Evolutionary conservation across 2,329 filamentous ascomycete species (phyloP).

Genomic region (Aureobasidium namibiae): DNA sequence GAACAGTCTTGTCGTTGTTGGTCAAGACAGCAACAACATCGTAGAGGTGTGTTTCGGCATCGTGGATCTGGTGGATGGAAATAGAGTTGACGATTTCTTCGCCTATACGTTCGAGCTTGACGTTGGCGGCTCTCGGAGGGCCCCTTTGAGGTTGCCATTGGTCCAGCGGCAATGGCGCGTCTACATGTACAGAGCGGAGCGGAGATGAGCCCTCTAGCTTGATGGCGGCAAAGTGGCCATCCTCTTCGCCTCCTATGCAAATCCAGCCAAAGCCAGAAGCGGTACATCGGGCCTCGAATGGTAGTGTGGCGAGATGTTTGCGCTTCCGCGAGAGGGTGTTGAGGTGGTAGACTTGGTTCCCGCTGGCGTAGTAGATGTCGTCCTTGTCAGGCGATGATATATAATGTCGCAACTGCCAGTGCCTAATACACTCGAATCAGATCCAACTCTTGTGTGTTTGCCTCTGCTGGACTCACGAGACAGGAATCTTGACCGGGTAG

Average conservation of each 20-base stretch:
- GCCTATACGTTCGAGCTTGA: constrained; percentile 52
- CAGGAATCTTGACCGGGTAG: constrained; percentile 41
- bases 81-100: constrained; percentile 60
- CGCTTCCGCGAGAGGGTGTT: constrained; percentile 63
- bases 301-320: constrained; percentile 62
- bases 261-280: constrained; percentile 83
- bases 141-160: constrained; percentile 19
- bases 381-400: constrained; percentile 72
- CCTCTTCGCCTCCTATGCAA: constrained; percentile 75
- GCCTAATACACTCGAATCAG: constrained; percentile 40
- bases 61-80: constrained; percentile 51
- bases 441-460: constrained; percentile 17
- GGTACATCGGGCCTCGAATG: constrained; percentile 69
- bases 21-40: constrained; percentile 64
- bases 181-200: constrained; percentile 42
- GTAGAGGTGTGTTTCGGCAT: constrained; percentile 39
- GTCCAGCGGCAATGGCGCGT: constrained; percentile 49
- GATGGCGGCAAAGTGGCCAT: constrained; percentile 79
- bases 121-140: constrained; percentile 46
- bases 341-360: constrained; percentile 49
- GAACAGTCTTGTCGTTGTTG: constrained; percentile 88
- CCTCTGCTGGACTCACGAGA: constrained; percentile 35
- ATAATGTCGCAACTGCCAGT: constrained; percentile 84
- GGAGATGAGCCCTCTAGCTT: constrained; percentile 43
- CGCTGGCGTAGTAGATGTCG: constrained; percentile 76